Percentiles rank a stretch among this genome's conserved stretches.
These are phyloP conservation scores for Boletus vermiculosoides DNA, from an alignment of 768 basidiomycete species.

Conservation along the genomic window DNA sequence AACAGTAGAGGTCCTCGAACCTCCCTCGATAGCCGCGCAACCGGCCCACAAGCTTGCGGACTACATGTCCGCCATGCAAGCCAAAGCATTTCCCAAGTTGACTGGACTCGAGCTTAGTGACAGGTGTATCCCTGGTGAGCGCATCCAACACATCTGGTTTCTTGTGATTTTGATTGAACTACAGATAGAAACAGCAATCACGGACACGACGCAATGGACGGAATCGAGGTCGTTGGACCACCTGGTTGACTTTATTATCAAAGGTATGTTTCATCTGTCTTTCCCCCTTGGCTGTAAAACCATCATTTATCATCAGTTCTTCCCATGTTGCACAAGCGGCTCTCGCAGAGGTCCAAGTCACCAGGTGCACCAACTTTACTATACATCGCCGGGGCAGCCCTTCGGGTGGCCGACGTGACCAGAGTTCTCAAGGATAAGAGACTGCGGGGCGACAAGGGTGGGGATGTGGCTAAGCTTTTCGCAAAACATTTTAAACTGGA, in stretches of 20 bases:
- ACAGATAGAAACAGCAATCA: conserved; percentile 67
- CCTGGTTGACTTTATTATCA: conserved; percentile 71
- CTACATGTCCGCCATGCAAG: conserved; percentile 65
- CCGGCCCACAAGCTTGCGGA: conserved; percentile 56
- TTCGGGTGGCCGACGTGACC: conserved; percentile 88
- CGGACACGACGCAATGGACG: conserved; percentile 74
- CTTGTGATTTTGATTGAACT: conserved; percentile 46
- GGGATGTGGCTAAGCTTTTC: conserved; percentile 93
- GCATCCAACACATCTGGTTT: neutral
- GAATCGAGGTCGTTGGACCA: conserved; percentile 68
- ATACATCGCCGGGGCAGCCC: conserved; percentile 83
- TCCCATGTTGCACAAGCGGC: conserved; percentile 63
- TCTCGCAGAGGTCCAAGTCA: conserved; percentile 72
- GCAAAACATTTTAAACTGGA: conserved; percentile 91
- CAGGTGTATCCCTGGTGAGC: conserved; percentile 71
- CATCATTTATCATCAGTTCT: conserved; percentile 43
- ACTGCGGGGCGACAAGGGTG: conserved; percentile 77
- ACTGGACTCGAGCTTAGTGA: conserved; percentile 81
- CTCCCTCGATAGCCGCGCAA: conserved; percentile 53
- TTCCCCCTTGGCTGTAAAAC: neutral
- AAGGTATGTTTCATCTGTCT: conserved; percentile 47
- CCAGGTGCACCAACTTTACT: conserved; percentile 86
- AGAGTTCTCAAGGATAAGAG: conserved; percentile 66
- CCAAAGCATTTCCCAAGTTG: conserved; percentile 64
- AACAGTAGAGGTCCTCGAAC: conserved; percentile 36